Evolutionary conservation across 495 filamentous ascomycete species (phyloP).

Genomic region (Aspergillus ostianus): DNA sequence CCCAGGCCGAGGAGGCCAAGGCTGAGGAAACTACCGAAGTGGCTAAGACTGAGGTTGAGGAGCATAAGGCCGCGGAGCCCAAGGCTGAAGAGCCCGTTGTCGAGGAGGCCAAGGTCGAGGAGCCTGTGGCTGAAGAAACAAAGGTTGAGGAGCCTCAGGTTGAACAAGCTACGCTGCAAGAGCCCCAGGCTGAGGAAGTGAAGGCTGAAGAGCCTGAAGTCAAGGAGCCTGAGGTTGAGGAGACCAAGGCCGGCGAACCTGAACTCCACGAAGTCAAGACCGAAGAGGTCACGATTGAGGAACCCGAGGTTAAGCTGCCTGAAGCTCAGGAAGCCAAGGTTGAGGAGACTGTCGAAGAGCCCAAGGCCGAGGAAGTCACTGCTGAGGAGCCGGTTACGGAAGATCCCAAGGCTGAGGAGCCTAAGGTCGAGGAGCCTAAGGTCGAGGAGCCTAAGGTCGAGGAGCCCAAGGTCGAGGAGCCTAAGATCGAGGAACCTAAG

Average conservation of each 20-base stretch:
- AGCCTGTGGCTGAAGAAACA: not conserved
- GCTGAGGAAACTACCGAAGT: not conserved
- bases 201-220: not conserved
- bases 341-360: not conserved
- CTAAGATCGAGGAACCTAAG: not conserved
- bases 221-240: not conserved
- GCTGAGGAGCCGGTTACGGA: constrained; percentile 8
- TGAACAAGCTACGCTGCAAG: constrained; percentile 4
- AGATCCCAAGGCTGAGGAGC: not conserved
- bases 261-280: too few species aligned
- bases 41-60: not conserved
- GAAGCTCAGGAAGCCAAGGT: not conserved
- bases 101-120: not conserved
- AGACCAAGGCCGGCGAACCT: not conserved
- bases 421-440: not conserved
- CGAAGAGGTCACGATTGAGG: not conserved
- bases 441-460: not conserved
- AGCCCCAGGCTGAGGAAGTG: not conserved
- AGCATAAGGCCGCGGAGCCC: not conserved
- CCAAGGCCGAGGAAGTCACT: constrained; percentile 9
- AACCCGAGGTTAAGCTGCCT: constrained; percentile 2
- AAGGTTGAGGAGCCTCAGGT: constrained; percentile 9
- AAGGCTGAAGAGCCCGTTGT: not conserved
- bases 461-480: not conserved
- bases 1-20: not conserved